Evolutionary conservation across 2,329 filamentous ascomycete genomes (phyloP), one percentile per base, ranked within the genome.

Genomic region (Ascosphaera apis): DNA sequence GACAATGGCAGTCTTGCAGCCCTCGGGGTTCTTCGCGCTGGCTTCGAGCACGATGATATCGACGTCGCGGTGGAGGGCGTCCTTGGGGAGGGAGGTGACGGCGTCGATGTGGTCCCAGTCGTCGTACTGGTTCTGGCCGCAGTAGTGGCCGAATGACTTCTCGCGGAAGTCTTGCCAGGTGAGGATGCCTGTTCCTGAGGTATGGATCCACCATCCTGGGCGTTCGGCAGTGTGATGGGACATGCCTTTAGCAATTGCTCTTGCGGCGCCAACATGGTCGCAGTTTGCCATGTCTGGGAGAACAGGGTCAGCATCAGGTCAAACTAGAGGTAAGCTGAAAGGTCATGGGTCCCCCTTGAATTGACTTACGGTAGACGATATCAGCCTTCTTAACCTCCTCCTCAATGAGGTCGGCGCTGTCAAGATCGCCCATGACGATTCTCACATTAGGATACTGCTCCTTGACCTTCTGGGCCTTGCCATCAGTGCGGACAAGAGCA

Each of bases 351-450:
- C 34, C 35, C 12, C 7, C 19, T n/a, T 31, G 13, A 15, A 15
- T n/a, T 17, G 30, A 48, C 56, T 38, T 42, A 62, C 59, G 50
- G 40, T 58, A 55, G 11, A 63, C 53, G 37, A 64, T 57, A 35
- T 64, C 57, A 12, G 59, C 58, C 17, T 62, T 60, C 40, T 53
- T 53, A 11, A 58, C 55, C 41, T 60, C 58, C 17, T 57, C 49
- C 37, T 55, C 53, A 23, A 63, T 52, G 18, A 56, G 33, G 11
- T 55, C 49, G 4, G 45, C 42, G 8, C 52, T 54, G 40, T 63
- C 58, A 3, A 63, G 48, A 37, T 58, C 55, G 8, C 60, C 59
- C 23, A 51, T 46, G 3, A 63, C 54, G 6, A 61, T 46, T 25
- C 54, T 50, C 19, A 60, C 51, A 5, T 52, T 48, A 3, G 60